Base-by-base conservation (phyloP, 345 rosid species). In the Pugionium dolabratum region DNA sequence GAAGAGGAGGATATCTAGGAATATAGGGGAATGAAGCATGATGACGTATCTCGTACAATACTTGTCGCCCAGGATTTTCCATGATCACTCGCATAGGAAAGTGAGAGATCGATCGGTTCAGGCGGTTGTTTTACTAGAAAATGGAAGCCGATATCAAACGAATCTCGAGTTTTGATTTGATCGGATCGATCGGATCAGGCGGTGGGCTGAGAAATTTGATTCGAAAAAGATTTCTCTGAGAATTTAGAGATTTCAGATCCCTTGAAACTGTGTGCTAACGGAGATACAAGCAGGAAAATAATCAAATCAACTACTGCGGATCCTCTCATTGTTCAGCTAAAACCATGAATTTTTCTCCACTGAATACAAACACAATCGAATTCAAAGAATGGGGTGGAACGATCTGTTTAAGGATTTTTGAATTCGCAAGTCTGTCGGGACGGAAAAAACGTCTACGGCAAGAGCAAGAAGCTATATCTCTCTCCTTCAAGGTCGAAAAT, bases 1-100 rank as follows among this genome's bases (percentile, higher is more conserved):
- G 85, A 48, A 62, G 81, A 71, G 92, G 95, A 79, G 97, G 95
- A 44, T 89, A 87, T 78, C 78, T 81, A 51, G 91, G 80, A 60
- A 63, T 43, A 78, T 66, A 84, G 30, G 85, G 88, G 47, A 86
- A 28, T 26, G 94, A 81, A 49, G 85, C 88, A 53, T 87, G 98
- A 73, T 40, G 69, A 9, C 86, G 87, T 6, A 72, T 83, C 88
- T 86, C 97, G 69, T 77, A 93, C 56, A 90, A 74, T 41, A 86
- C 83, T 76, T 79, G 51, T 40, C 50, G 66, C 2, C 53, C 70
- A 10, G 74, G 34, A 9, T 62, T 79, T 46, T 69, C 82, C 88
- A 79, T 82, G 31, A 69, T 68, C 76, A 44, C 61, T 47, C 57
- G 42, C 49, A 40, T 2, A 48, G 40, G 27, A 8, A 9, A 67